A percentile compares a stretch with the other conserved stretches of the same genome.
Evolutionary conservation across 2,329 filamentous ascomycete species (phyloP).

Genomic region (Gremmenia infestans): DNA sequence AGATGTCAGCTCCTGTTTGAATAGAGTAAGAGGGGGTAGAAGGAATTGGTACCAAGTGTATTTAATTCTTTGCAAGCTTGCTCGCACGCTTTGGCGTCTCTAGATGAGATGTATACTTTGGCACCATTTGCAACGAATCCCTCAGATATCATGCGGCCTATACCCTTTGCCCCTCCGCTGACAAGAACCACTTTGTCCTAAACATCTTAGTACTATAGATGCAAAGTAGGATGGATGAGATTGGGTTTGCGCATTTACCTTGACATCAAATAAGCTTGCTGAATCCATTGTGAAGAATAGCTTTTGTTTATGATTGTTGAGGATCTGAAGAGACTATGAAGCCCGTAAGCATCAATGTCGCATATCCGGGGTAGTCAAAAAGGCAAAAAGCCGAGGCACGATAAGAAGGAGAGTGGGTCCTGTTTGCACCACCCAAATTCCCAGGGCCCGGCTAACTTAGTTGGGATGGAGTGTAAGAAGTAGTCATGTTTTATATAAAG

Average conservation of each 20-base stretch:
- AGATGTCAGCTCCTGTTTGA: background rate
- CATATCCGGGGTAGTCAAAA: constrained; percentile 5
- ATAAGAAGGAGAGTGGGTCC: background rate
- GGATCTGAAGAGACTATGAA: background rate
- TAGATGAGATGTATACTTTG: constrained; percentile 66
- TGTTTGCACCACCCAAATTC: background rate
- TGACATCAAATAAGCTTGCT: constrained; percentile 52
- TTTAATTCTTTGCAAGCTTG: constrained; percentile 55
- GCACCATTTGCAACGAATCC: constrained; percentile 61
- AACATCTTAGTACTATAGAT: background rate
- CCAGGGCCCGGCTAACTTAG: too few species aligned
- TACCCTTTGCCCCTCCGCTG: constrained; percentile 56
- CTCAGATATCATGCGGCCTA: constrained; percentile 63
- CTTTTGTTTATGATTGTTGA: background rate
- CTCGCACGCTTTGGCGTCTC: constrained; percentile 56
- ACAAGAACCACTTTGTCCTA: constrained; percentile 53
- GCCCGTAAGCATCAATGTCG: too few species aligned
- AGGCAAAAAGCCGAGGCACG: constrained; percentile 8
- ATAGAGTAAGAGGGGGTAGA: background rate
- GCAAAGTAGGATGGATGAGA: background rate
- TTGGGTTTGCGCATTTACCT: constrained; percentile 37
- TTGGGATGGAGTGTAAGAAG: background rate
- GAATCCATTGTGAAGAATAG: constrained; percentile 44
- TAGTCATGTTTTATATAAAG: background rate
- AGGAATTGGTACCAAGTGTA: constrained; percentile 38